phyloP scores from a whole-genome alignment of 139 green algal genomes.

The Zygnema cylindricum region DNA sequence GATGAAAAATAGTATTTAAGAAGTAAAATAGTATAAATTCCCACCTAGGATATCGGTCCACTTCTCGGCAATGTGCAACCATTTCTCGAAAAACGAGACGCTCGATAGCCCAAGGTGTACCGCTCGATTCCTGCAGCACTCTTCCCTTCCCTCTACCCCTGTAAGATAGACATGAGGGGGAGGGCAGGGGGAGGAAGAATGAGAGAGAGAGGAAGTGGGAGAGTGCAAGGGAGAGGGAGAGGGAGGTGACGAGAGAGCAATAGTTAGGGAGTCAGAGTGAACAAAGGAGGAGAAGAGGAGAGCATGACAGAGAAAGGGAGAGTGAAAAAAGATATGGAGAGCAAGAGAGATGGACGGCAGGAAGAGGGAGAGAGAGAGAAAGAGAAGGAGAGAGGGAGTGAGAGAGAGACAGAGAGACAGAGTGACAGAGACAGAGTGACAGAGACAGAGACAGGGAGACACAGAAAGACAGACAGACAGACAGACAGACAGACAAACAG shows the following conservation, averaged over 20 bases:
- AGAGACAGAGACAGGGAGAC: not conserved
- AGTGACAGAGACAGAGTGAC: not conserved
- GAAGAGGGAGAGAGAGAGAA: not conserved
- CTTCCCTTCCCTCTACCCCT: no score
- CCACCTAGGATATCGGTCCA: slow-evolving; percentile 28
- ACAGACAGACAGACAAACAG: not conserved
- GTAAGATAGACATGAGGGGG: no score
- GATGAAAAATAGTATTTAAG: no score
- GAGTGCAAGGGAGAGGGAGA: not conserved
- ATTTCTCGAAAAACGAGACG: slow-evolving; percentile 29
- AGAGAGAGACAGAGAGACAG: not conserved
- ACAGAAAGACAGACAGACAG: not conserved
- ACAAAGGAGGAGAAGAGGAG: not conserved
- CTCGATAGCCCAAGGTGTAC: slow-evolving; percentile 24
- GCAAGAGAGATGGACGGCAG: not conserved
- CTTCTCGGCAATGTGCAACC: slow-evolving; percentile 21
- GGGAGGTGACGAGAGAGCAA: not conserved
- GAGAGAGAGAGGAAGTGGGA: not conserved
- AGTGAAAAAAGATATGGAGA: not conserved
- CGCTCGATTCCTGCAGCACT: slow-evolving; percentile 22
- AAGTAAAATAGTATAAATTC: no score
- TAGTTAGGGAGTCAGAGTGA: not conserved
- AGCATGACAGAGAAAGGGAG: not conserved
- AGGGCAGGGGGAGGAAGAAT: not conserved
- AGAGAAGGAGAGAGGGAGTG: not conserved